A percentile compares a stretch with the other conserved stretches of the same genome.
These are phyloP conservation scores for Blastobotrys illinoisensis DNA, from an alignment of 1,139 yeast genomes.

Conservation along the genomic window DNA sequence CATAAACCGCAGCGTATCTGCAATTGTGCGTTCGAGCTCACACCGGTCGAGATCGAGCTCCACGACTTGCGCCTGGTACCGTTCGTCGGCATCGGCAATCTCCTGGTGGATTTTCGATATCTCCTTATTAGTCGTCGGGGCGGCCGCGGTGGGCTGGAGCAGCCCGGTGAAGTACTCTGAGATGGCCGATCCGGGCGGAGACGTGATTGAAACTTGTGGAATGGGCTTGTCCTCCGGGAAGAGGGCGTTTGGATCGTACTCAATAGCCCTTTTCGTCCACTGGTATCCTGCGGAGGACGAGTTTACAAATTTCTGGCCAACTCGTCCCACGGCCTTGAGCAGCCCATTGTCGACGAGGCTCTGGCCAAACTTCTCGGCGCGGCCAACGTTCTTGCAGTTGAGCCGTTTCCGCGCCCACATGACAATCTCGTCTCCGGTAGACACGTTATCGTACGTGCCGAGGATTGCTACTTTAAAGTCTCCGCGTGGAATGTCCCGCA, in stretches of 20 bases:
- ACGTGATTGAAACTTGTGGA: conserved; percentile 1
- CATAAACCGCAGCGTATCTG: conserved; percentile 63
- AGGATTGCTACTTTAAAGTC: conserved; percentile 49
- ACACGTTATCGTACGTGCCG: conserved; percentile 56
- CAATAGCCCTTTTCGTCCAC: conserved; percentile 57
- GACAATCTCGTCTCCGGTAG: conserved; percentile 55
- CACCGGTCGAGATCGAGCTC: conserved; percentile 63
- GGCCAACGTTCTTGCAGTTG: conserved; percentile 43
- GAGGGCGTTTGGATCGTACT: conserved; percentile 13
- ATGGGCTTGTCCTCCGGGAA: conserved; percentile 4
- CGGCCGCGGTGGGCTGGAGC: conserved; percentile 2
- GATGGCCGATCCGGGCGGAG: conserved; percentile 4
- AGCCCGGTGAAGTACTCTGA: conserved; percentile 13
- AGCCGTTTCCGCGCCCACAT: conserved; percentile 47
- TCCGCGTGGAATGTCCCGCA: conserved; percentile 38
- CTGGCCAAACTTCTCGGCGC: conserved; percentile 71
- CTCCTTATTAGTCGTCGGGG: conserved; percentile 8
- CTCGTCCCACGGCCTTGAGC: conserved; percentile 51
- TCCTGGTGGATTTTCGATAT: conserved; percentile 22
- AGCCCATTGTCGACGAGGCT: conserved; percentile 59
- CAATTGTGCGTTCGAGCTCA: conserved; percentile 60
- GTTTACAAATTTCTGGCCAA: conserved; percentile 55
- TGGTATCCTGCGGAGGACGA: conserved; percentile 66
- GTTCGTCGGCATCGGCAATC: conserved; percentile 42
- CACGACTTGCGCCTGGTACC: conserved; percentile 49